Conservation (phyloP, 495 filamentous ascomycete species). For the Viridothelium virens region DNA sequence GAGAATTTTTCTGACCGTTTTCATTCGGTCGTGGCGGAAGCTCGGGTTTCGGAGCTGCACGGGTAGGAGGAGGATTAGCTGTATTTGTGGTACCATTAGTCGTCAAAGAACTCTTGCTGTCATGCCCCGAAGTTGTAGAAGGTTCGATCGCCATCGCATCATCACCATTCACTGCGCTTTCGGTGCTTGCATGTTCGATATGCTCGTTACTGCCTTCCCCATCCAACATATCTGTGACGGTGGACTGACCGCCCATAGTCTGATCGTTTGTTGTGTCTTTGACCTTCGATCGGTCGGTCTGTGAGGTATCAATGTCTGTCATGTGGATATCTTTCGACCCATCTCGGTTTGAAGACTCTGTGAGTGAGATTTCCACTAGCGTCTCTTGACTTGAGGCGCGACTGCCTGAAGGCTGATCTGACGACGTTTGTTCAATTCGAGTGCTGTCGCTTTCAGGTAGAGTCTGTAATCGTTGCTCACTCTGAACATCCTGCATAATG, state of each 20-base stretch:
- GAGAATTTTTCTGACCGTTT: not conserved
- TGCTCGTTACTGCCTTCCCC: not conserved
- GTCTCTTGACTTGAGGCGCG: not conserved
- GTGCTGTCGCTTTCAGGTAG: not conserved
- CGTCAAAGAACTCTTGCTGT: not conserved
- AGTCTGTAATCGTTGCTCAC: not conserved
- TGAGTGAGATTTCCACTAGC: not conserved
- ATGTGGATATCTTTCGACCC: not conserved
- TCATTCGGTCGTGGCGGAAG: not conserved
- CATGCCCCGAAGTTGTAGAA: constrained; percentile 10
- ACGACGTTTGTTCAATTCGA: not conserved
- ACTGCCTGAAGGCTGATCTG: not conserved
- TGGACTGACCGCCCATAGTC: not conserved
- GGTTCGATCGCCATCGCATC: not conserved
- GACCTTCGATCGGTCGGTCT: not conserved
- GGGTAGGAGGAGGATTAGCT: not conserved
- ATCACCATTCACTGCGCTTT: not conserved
- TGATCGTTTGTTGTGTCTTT: not conserved
- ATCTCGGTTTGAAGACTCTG: not conserved
- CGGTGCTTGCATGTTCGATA: not conserved
- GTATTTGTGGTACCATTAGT: not conserved
- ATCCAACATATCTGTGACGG: not conserved
- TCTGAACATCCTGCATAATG: not conserved
- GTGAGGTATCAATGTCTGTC: not conserved
- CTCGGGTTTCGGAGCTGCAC: constrained; percentile 1